Evolutionary conservation across 2,329 filamentous ascomycete genomes (phyloP), one percentile per base, ranked within the genome.

Genomic region (Verticillium dahliae): DNA sequence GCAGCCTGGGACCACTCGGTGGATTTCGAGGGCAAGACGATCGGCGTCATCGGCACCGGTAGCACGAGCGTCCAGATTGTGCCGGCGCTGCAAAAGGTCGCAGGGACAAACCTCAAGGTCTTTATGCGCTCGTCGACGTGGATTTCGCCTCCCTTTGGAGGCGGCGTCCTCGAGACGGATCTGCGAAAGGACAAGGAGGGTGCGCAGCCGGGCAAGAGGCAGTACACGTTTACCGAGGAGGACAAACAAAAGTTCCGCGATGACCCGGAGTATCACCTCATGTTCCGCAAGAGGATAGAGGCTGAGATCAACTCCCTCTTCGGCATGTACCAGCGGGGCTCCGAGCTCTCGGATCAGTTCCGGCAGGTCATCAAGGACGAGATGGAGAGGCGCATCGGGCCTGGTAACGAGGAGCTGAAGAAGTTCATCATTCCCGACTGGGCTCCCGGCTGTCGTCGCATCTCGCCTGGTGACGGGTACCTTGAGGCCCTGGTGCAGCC

Each of bases 41-140:
- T 83, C 22, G 81, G 76, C 13, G 72, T 85, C n/a, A 82, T 85
- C 57, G 83, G 82, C 6, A 81, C 69, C 15, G 82, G 82, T 0
- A 79, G 80, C 27, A 80, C 79, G 13, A 80, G 78, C 11, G 79
- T 85, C 10, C 82, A 84, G 67, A 75, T 84, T 9, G 74, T 81
- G 2, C 78, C 79, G 1, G 71, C 71, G 1, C 76, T 81, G 37
- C 77, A 80, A 66, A 62, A 66, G 33, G 18, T 60, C 56, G 52
- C 38, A 55, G 33, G 34, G n/a, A 56, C 56, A 27, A 60, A 70
- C 38, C 63, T 73, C 55, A 67, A 70, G 50, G 65, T 67, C 7
- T 74, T 73, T 60, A 71, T 71, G 62, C 68, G 72, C 1, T 69
- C 68, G 6, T 64, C 69, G 11, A 72, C 69, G 5, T 73, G 71